These are phyloP conservation scores for Trematosphaeria pertusa DNA, from an alignment of 2,329 filamentous ascomycete genomes.

Conservation along the genomic window DNA sequence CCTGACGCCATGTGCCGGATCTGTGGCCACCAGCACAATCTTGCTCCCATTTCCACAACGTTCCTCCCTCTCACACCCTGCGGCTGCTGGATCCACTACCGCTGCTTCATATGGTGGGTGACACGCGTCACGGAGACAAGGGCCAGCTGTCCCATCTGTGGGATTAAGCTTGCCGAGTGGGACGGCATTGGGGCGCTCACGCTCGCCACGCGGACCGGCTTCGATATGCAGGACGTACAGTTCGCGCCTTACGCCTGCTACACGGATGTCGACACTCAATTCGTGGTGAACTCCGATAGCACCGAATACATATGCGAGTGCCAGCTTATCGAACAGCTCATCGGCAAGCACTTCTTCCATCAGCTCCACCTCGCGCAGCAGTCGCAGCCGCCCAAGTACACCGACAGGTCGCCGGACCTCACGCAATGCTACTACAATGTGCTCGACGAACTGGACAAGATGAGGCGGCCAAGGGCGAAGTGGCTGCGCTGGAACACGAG, in stretches of 20 bases:
- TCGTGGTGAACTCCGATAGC: conserved; percentile 1
- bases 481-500: conserved; percentile 24
- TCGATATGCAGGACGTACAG: conserved; percentile 10
- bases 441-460: conserved; percentile 13
- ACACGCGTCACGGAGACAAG: not conserved
- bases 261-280: not conserved
- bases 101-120: conserved; percentile 24
- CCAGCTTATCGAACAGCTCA: conserved; percentile 13
- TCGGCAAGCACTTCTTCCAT: conserved; percentile 9
- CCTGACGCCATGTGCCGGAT: conserved; percentile 8
- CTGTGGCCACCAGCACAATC: conserved; percentile 12
- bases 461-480: conserved; percentile 10
- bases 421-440: conserved; percentile 17
- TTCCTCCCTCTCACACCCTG: conserved; percentile 30
- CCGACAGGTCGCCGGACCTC: conserved; percentile 21
- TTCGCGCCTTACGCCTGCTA: not conserved
- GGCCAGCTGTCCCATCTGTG: conserved; percentile 22
- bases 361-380: conserved; percentile 2
- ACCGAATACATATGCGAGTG: conserved; percentile 23
- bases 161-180: conserved; percentile 23
- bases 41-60: conserved; percentile 4
- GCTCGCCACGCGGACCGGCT: conserved; percentile 24
- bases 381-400: not conserved
- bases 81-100: conserved; percentile 35
- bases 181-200: conserved; percentile 31